Base-by-base conservation (phyloP, 225 moss, liverwort and hornwort species). In the Lunularia cruciata region DNA sequence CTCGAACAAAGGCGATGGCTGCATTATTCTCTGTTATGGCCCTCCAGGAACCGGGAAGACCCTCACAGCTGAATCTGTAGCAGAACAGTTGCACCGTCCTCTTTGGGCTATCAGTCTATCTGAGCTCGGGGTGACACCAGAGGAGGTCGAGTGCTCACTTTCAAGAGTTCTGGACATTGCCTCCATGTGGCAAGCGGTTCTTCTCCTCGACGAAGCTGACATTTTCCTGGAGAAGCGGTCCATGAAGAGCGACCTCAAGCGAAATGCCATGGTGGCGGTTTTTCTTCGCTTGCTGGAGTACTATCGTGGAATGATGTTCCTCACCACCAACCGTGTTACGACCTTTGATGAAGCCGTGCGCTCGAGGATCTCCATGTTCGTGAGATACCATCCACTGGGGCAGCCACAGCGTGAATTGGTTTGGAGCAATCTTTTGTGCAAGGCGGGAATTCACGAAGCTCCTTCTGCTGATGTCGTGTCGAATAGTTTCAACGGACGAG, bases 201-300 rank as follows among this genome's bases (percentile, higher is more conserved):
- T 84, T 0, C 72, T 84, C 2, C 63, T 84, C 0, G 79, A 84
- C 23, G 80, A 80, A 53, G 80, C 77, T 0, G 83, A 84, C 33
- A 60, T 77, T 5, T 77, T 72, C 58, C 45, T 84, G 0, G 76
- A 84, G 77, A 77, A 69, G 53, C 57, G 79, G 0, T 42, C 63
- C 0, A 63, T 60, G 0, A 30, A 47, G 1, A 76, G 72, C 6
- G 85, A 85, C 40, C 68, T 81, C 9, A 64, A 19, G 45, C 76
- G 84, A 20, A 76, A 80, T 0, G 80, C 89, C 32, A 84, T 89
- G 86, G 84, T 85, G 0, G 86, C 84, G 60, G 76, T 90, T 14
- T 86, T 90, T 64, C 71, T 87, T 22, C 74, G 88, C 8, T 42
- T 79, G 68, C 71, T 89, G n/a, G 88, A 89, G 51, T 86, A 89